phyloP scores from a whole-genome alignment of 2,329 filamentous ascomycete species.

The Aspergillus texensis region DNA sequence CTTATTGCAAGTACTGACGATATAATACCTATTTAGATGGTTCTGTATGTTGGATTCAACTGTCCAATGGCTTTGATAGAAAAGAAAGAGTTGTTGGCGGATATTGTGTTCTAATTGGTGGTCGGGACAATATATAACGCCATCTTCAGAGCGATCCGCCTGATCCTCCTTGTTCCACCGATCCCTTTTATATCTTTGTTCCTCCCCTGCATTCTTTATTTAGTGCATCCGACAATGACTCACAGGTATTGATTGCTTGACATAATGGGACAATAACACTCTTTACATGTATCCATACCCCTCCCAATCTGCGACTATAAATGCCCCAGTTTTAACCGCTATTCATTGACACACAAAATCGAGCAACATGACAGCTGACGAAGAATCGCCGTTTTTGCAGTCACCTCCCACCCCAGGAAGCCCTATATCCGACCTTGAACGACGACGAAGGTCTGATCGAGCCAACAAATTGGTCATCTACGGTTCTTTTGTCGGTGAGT shows the following conservation, averaged over 20 bases:
- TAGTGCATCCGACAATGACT: neutral
- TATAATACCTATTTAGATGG: accelerated
- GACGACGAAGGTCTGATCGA: neutral
- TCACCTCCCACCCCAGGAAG: neutral
- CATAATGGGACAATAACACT: neutral
- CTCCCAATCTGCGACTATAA: neutral
- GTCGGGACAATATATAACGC: neutral
- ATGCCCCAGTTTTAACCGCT: neutral
- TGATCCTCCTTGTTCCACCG: neutral
- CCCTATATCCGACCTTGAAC: neutral
- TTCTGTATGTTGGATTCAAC: too few relatives aligned
- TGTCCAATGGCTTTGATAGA: too few relatives aligned
- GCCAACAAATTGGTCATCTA: constrained; percentile 2
- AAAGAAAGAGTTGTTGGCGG: neutral
- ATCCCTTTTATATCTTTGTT: neutral
- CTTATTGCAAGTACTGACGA: too few relatives aligned
- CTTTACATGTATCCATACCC: neutral
- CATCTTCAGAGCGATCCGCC: neutral
- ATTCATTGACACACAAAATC: neutral
- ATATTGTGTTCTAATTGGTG: neutral
- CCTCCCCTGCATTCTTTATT: neutral
- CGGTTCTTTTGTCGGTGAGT: neutral
- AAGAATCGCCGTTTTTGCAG: neutral
- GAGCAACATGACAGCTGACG: constrained; percentile 2
- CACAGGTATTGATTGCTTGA: neutral